These are phyloP conservation scores for Grifola frondosa DNA, from an alignment of 1,284 basidiomycete species.

Conservation along the genomic window DNA sequence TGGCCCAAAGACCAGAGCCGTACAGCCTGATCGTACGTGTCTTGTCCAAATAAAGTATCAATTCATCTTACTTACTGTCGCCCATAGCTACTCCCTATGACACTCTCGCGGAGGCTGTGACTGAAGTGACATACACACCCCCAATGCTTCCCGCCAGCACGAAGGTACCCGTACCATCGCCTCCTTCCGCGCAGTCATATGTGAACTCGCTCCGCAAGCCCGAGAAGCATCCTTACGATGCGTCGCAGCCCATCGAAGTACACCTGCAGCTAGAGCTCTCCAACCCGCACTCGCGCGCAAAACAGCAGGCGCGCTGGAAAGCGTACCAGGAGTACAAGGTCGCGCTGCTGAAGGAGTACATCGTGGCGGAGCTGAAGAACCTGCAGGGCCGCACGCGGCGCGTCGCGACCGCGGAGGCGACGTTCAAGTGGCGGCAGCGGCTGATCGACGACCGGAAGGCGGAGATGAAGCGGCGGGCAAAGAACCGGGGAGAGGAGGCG, in stretches of 20 bases:
- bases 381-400: slow-evolving; percentile 54
- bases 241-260: slow-evolving; percentile 60
- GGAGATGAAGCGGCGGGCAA: slow-evolving; percentile 49
- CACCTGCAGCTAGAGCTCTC: slow-evolving; percentile 67
- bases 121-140: slow-evolving; percentile 64
- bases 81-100: slow-evolving; percentile 58
- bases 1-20: slow-evolving; percentile 60
- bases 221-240: slow-evolving; percentile 40
- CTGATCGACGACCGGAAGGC: slow-evolving; percentile 58
- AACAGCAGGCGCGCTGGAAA: slow-evolving; percentile 76
- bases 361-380: slow-evolving; percentile 52
- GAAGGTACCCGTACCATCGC: slow-evolving; percentile 38
- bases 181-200: slow-evolving; percentile 56
- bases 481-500: slow-evolving; percentile 37
- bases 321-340: slow-evolving; percentile 47
- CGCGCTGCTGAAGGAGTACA: slow-evolving; percentile 50
- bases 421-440: slow-evolving; percentile 66
- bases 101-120: slow-evolving; percentile 54
- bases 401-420: slow-evolving; percentile 68
- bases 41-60: slow-evolving; percentile 1
- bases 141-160: slow-evolving; percentile 46
- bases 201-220: slow-evolving; percentile 57
- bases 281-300: slow-evolving; percentile 77
- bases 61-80: slow-evolving; percentile 2
- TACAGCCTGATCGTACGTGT: slow-evolving; percentile 48